A percentile compares a stretch with the other conserved stretches of the same genome.
phyloP scores from a whole-genome alignment of 495 filamentous ascomycete genomes.

The Sphaerosporella brunnea region DNA sequence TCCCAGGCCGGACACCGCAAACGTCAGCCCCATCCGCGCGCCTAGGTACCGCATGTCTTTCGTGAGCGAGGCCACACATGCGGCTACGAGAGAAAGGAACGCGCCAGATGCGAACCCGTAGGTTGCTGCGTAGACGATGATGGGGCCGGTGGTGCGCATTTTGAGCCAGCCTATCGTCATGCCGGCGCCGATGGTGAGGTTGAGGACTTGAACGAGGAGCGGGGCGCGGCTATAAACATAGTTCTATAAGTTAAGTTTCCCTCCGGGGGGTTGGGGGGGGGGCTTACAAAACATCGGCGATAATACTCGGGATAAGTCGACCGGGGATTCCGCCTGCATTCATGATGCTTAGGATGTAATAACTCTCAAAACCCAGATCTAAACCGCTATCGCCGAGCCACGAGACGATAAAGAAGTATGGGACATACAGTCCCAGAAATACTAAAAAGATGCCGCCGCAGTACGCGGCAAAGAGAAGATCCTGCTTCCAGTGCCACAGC shows the following conservation, averaged over 20 bases:
- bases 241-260: not conserved
- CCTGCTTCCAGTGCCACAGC: not conserved
- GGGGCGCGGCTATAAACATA: not conserved
- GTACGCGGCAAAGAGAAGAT: not conserved
- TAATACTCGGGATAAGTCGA: conserved; percentile 41
- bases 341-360: conserved; percentile 44
- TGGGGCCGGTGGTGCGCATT: not conserved
- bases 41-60: not conserved
- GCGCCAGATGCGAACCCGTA: not conserved
- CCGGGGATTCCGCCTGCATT: conserved; percentile 50
- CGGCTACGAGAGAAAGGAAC: not conserved
- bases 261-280: not conserved
- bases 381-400: not conserved
- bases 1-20: not conserved
- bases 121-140: not conserved
- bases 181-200: not conserved
- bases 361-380: not conserved
- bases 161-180: not conserved
- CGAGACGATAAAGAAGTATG: not conserved
- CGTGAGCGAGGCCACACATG: not conserved
- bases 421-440: not conserved
- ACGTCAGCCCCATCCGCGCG: not conserved
- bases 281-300: conserved; percentile 34
- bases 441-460: not conserved
- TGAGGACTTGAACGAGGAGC: not conserved